Evolutionary conservation across 2,329 filamentous ascomycete species (phyloP).

Genomic region (Rhynchosporium agropyri): DNA sequence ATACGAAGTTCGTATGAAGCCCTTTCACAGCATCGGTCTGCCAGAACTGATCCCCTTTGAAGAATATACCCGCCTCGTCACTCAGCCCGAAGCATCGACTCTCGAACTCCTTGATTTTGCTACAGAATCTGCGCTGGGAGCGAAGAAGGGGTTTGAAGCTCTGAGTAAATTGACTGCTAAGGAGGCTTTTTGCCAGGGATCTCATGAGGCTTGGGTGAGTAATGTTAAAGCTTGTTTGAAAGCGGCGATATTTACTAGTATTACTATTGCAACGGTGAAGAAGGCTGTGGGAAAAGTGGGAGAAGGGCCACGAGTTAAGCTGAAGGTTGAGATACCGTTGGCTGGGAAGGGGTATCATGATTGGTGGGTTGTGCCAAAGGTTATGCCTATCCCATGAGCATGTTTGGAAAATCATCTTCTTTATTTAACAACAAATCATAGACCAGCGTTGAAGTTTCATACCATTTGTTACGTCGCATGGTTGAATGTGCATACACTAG

Average conservation of each 20-base stretch:
- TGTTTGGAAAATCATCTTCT: too few species aligned
- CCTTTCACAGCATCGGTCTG: constrained; percentile 61
- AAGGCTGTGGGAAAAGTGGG: constrained; percentile 53
- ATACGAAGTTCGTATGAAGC: constrained; percentile 73
- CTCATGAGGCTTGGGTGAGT: constrained; percentile 63
- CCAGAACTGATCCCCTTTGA: constrained; percentile 59
- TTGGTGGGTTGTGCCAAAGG: constrained; percentile 64
- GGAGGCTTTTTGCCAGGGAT: constrained; percentile 58
- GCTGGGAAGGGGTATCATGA: constrained; percentile 60
- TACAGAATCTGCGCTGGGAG: constrained; percentile 41
- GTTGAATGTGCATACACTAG: too few species aligned
- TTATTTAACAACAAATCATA: too few species aligned
- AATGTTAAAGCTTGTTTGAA: constrained; percentile 63
- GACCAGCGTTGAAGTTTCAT: too few species aligned
- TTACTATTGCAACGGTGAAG: constrained; percentile 63
- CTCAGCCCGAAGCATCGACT: constrained; percentile 46
- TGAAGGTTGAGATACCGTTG: constrained; percentile 56
- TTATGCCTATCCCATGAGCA: constrained; percentile 24
- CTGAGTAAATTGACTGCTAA: constrained; percentile 54
- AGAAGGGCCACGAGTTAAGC: constrained; percentile 36
- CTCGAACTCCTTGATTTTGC: constrained; percentile 43
- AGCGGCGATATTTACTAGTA: constrained; percentile 70
- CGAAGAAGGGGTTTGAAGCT: constrained; percentile 58
- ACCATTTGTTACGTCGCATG: too few species aligned
- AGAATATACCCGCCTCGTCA: constrained; percentile 51